Base-by-base conservation (phyloP, 1,284 basidiomycete species). In the Cystobasidium pallidum region DNA sequence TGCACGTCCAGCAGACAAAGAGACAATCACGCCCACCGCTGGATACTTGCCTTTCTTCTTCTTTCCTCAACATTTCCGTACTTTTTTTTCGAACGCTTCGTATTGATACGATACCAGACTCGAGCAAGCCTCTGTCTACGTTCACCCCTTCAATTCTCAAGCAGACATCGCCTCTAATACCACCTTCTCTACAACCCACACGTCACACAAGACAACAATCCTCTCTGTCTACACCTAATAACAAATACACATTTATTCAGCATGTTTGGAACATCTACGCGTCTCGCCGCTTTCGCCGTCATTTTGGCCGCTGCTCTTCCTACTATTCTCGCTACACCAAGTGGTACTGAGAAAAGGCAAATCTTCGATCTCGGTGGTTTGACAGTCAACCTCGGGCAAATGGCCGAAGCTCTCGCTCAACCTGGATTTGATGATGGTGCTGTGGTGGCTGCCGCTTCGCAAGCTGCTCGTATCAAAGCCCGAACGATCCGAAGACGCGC, bases 201-300 rank as follows among this genome's bases (percentile, higher is more conserved):
- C 3, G 21, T 32, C 62, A 32, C 15, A 45, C 43, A 64, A n/a
- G 47, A 28, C 43, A 15, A 32, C 21, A 17, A 36, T 32, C 21
- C n/a, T 6, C 28, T 26, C 30, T 51, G 17, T 17, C 64, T 26
- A 11, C n/a, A 45, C 43, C 15, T n/a, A 45, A 17, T 55, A 39
- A 13, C 28, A 36, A n/a, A 41, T 26, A 34, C 34, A 54, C 0
- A 15, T 26, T 10, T 36, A 45, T 43, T 34, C 28, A 54, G 32
- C 51, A 66, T 66, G 64, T 66, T 66, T 51, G 52, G 30, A 24
- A 55, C 64, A 24, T 39, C 64, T 43, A 66, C 64, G 34, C 64
- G 64, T 39, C 24, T 66, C 52, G 49, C 64, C 28, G 52, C 52
- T 47, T 32, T 66, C 51, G 64, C 34, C 39, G 51, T 57, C 19